Base-by-base conservation (phyloP, 805 yeast species). In the Wickerhamomyces sydowiorum region DNA sequence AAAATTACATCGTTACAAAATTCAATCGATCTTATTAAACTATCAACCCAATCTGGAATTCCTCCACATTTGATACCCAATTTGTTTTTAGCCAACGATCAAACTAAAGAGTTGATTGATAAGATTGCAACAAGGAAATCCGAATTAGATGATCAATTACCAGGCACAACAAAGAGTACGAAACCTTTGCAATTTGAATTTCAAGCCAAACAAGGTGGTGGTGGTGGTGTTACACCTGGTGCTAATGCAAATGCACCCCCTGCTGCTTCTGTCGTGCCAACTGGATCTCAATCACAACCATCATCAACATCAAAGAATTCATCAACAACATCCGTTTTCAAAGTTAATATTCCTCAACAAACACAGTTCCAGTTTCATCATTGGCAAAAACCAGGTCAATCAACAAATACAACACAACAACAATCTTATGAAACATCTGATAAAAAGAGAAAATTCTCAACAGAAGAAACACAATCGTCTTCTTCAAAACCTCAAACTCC, bases 191-290 rank as follows among this genome's bases (percentile, higher is more conserved):
- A 28, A n/a, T 62, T 60, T 2, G 96, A 95, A 61, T 87, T 81
- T 96, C 96, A 89, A 39, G 72, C 65, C 27, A 89, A 66, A 51
- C 90, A 84, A 5, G 44, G n/a, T n/a, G n/a, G n/a, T n/a, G n/a
- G n/a, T n/a, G n/a, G n/a, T n/a, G n/a, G n/a, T n/a, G n/a, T n/a
- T n/a, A n/a, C n/a, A n/a, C n/a, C n/a, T n/a, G n/a, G n/a, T n/a
- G n/a, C n/a, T n/a, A n/a, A n/a, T n/a, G n/a, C n/a, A n/a, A n/a
- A n/a, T n/a, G n/a, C n/a, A n/a, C n/a, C n/a, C n/a, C n/a, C n/a
- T n/a, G n/a, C n/a, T n/a, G n/a, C n/a, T n/a, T n/a, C n/a, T n/a
- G n/a, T n/a, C n/a, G n/a, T n/a, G 29, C 14, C 8, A 7, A 4
- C 20, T 5, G 20, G 17, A 17, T 8, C 7, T 17, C 32, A 17